Percentiles rank a stretch among this genome's conserved stretches.
These are phyloP conservation scores for Clarireedia homoeocarpa DNA, from an alignment of 2,329 filamentous ascomycete genomes.

Conservation along the genomic window DNA sequence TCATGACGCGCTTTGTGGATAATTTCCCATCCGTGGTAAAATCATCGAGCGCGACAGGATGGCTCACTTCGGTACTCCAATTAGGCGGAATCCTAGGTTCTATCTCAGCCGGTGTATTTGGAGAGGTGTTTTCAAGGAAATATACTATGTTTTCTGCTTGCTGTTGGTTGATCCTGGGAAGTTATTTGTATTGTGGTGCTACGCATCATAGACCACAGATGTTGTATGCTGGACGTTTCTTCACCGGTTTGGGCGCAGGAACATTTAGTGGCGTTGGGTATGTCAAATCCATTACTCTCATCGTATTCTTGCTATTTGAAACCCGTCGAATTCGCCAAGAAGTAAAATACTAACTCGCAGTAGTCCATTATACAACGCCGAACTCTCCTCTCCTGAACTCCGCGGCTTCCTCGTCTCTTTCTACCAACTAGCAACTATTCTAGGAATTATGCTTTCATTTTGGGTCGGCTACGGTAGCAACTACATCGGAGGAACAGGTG, in stretches of 20 bases:
- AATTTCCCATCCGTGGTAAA: slow-evolving; percentile 40
- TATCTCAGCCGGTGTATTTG: slow-evolving; percentile 36
- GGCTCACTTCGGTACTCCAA: slow-evolving; percentile 18
- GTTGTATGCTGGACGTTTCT: slow-evolving; percentile 40
- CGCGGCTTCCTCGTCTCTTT: slow-evolving; percentile 55
- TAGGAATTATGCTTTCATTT: slow-evolving; percentile 44
- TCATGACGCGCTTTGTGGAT: slow-evolving; percentile 42
- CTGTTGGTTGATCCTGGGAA: slow-evolving; percentile 38
- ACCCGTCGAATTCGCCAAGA: not conserved
- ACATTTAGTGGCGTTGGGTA: too few relatives aligned
- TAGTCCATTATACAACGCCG: slow-evolving; percentile 41
- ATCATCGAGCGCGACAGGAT: not conserved
- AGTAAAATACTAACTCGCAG: slow-evolving; percentile 8
- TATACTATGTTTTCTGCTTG: slow-evolving; percentile 45
- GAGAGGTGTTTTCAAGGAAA: slow-evolving; percentile 42
- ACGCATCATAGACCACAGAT: slow-evolving; percentile 32
- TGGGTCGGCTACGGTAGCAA: slow-evolving; percentile 40
- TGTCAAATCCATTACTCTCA: not conserved
- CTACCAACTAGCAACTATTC: slow-evolving; percentile 54
- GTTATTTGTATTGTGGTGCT: slow-evolving; percentile 39
- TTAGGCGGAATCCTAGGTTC: slow-evolving; percentile 38
- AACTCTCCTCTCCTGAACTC: slow-evolving; percentile 51
- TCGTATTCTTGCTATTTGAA: not conserved
- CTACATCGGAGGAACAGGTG: slow-evolving; percentile 40
- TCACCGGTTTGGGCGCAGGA: too few relatives aligned